Base-by-base conservation (phyloP, 2,329 filamentous ascomycete genomes). In the Periconia sp. region DNA sequence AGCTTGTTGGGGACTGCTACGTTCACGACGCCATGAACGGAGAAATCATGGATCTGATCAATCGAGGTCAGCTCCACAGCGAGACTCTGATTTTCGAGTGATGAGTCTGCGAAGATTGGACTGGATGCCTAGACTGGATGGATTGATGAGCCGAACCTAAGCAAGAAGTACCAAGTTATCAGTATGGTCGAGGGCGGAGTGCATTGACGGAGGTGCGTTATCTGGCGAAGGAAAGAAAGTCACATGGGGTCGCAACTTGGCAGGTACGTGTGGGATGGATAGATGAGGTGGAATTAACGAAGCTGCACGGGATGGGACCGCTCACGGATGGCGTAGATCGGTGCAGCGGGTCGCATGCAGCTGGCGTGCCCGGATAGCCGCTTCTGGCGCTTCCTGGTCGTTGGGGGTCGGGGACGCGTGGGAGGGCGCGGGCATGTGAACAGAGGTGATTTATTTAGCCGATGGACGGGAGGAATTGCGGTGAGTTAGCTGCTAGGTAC, bases 241-340 rank as follows among this genome's bases (percentile, higher is more conserved):
- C 9, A n/a, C 11, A 21, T n/a, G 12, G 12, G 30, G 30, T 11
- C 30, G 30, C 22, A 22, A 5, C 35, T 37, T 37, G 47, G 50
- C 50, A 54, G 50, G 50, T 24, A 54, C 50, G 40, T 36, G 38
- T 38, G 41, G 39, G 32, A 11, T 15, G n/a, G 28, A 37, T 47
- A 49, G 42, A 51, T 52, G 50, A 47, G 38, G 37, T 19, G 30
- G 13, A 36, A 17, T 21, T 19, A 26, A 48, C 43, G 33, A n/a
- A 46, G 37, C 38, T 36, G 41, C 47, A 46, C 40, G 41, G 26
- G 44, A 33, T 28, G n/a, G n/a, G n/a, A n/a, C n/a, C n/a, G n/a
- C n/a, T n/a, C n/a, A n/a, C n/a, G n/a, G n/a, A n/a, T 16, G 38
- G 19, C 24, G 48, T 32, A 41, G 48, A 55, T 48, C 40, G 43